Percentiles rank a stretch among this genome's conserved stretches.
These are phyloP conservation scores for Saccharomycopsis javanensis DNA, from an alignment of 805 yeast genomes.

Conservation along the genomic window DNA sequence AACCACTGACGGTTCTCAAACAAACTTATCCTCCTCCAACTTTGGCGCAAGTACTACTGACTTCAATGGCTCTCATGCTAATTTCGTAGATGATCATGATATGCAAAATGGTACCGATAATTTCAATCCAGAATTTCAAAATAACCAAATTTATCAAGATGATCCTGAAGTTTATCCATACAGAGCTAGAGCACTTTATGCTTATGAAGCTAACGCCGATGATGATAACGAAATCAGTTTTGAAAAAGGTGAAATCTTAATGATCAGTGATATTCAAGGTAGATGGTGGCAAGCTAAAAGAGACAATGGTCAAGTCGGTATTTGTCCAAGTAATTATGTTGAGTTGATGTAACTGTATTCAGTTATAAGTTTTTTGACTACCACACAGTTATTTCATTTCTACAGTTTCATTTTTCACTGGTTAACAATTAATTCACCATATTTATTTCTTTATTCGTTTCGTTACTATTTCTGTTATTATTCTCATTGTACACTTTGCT, in stretches of 20 bases:
- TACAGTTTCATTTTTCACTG: not conserved
- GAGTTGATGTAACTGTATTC: constrained; percentile 54
- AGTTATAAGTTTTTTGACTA: not conserved
- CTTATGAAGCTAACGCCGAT: constrained; percentile 82
- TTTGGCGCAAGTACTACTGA: constrained; percentile 2
- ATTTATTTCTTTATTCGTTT: not conserved
- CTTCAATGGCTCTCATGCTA: not conserved
- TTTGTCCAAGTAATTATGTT: constrained; percentile 92
- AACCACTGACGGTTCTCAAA: not conserved
- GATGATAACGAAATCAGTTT: constrained; percentile 91
- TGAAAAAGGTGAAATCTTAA: constrained; percentile 81
- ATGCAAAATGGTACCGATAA: constrained; percentile 7
- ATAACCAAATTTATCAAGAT: constrained; percentile 14
- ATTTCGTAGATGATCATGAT: not conserved
- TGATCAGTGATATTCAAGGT: constrained; percentile 86
- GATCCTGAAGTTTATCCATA: constrained; percentile 48
- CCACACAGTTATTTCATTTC: not conserved
- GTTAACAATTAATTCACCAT: not conserved
- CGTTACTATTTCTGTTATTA: not conserved
- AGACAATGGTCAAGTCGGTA: constrained; percentile 85
- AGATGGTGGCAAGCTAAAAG: constrained; percentile 98
- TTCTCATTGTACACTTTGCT: not conserved
- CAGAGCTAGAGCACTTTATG: constrained; percentile 77
- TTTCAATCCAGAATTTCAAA: constrained; percentile 1
- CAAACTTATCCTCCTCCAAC: not conserved